phyloP scores from a whole-genome alignment of 2,329 filamentous ascomycete species.

The Orbilia brochopaga region DNA sequence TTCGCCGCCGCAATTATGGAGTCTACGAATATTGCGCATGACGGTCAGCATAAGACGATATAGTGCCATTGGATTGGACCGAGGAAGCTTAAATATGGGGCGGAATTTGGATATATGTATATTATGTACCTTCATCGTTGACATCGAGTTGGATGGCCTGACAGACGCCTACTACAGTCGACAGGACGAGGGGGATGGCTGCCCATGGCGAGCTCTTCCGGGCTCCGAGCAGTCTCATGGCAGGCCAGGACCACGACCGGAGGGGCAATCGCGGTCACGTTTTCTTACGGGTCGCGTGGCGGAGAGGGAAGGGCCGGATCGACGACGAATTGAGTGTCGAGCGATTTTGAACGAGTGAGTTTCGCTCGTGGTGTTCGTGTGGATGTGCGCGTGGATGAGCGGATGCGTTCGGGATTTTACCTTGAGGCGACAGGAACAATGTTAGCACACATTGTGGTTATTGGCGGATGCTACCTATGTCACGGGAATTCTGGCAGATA shows the following conservation, averaged over 20 bases:
- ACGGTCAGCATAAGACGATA: slow-evolving; percentile 51
- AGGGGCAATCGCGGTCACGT: not conserved
- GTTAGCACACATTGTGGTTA: too few species aligned
- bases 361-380: too few species aligned
- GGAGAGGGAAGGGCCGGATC: too few species aligned
- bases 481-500: too few species aligned
- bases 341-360: too few species aligned
- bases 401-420: too few species aligned
- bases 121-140: slow-evolving; percentile 30
- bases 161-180: slow-evolving; percentile 16
- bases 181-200: slow-evolving; percentile 28
- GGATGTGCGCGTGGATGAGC: too few species aligned
- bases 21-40: slow-evolving; percentile 35
- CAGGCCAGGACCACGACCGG: slow-evolving; percentile 4
- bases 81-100: slow-evolving; percentile 13
- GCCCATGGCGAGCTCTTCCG: slow-evolving; percentile 25
- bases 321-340: too few species aligned
- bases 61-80: slow-evolving; percentile 51
- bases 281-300: not conserved
- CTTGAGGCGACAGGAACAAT: too few species aligned
- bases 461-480: too few species aligned
- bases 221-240: slow-evolving; percentile 38
- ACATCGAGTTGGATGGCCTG: slow-evolving; percentile 37
- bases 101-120: too few species aligned
- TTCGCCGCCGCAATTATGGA: slow-evolving; percentile 54